Conservation (phyloP, 768 basidiomycete species). For the Lanmaoa pseudosensibilis region DNA sequence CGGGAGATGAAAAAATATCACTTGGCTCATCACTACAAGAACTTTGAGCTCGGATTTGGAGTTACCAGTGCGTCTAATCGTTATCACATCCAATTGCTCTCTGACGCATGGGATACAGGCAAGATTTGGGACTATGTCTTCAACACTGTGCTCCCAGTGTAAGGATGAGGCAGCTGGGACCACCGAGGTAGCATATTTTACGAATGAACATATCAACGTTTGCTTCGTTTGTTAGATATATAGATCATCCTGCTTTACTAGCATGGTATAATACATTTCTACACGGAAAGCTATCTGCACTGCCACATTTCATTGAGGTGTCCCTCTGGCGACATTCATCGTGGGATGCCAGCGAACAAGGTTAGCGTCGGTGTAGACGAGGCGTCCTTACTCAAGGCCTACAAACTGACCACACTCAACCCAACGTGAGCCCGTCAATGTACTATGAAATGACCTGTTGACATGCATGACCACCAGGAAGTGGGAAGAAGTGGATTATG, state of each 20-base stretch:
- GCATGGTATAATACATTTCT: conserved; percentile 7
- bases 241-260: conserved; percentile 11
- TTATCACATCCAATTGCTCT: neutral
- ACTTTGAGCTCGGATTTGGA: conserved; percentile 96
- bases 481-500: conserved; percentile 92
- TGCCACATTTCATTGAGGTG: conserved; percentile 12
- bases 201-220: neutral
- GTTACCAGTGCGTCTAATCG: conserved; percentile 70
- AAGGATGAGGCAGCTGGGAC: conserved; percentile 12
- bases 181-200: neutral
- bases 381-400: conserved; percentile 80
- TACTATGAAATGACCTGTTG: neutral
- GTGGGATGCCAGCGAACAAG: conserved; percentile 40
- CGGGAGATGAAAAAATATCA: conserved; percentile 96
- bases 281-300: neutral
- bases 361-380: conserved; percentile 77
- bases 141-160: conserved; percentile 74
- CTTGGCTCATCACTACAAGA: conserved; percentile 97
- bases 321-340: neutral
- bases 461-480: conserved; percentile 43
- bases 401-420: conserved; percentile 73
- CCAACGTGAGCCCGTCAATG: conserved; percentile 59
- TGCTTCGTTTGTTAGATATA: conserved; percentile 6
- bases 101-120: conserved; percentile 41
- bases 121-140: conserved; percentile 96